phyloP scores from a whole-genome alignment of 768 basidiomycete species.

The Candolleomyces efflorescens region DNA sequence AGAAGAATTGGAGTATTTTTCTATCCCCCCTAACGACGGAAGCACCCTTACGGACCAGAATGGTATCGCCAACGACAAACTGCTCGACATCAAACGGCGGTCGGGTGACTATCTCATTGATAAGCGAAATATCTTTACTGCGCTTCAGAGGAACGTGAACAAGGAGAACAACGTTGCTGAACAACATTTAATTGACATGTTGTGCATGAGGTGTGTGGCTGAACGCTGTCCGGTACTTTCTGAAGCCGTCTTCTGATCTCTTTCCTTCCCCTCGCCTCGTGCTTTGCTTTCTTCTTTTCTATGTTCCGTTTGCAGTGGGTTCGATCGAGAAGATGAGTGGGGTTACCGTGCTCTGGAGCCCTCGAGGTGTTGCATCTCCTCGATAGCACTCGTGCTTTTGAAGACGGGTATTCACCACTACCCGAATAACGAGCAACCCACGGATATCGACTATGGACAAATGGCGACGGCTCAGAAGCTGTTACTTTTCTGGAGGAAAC shows the following conservation, averaged over 20 bases:
- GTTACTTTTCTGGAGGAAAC: constrained; percentile 97
- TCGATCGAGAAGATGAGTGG: constrained; percentile 97
- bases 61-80: constrained; percentile 73
- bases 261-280: neutral
- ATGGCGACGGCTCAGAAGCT: constrained; percentile 98
- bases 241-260: constrained; percentile 6
- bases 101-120: constrained; percentile 88
- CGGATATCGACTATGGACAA: constrained; percentile 85
- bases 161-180: constrained; percentile 99
- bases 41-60: constrained; percentile 64
- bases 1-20: constrained; percentile 98
- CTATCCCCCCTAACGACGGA: constrained; percentile 77
- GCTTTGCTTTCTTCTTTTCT: neutral
- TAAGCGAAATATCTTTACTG: constrained; percentile 92
- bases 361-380: constrained; percentile 94
- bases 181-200: constrained; percentile 99
- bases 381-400: constrained; percentile 93
- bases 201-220: constrained; percentile 88
- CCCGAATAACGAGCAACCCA: constrained; percentile 59
- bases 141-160: constrained; percentile 96
- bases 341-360: constrained; percentile 96
- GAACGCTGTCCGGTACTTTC: neutral
- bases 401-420: constrained; percentile 94
- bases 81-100: constrained; percentile 78
- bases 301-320: constrained; percentile 58